phyloP scores from a whole-genome alignment of 257 asterid genomes.

The Scutellaria baicalensis region DNA sequence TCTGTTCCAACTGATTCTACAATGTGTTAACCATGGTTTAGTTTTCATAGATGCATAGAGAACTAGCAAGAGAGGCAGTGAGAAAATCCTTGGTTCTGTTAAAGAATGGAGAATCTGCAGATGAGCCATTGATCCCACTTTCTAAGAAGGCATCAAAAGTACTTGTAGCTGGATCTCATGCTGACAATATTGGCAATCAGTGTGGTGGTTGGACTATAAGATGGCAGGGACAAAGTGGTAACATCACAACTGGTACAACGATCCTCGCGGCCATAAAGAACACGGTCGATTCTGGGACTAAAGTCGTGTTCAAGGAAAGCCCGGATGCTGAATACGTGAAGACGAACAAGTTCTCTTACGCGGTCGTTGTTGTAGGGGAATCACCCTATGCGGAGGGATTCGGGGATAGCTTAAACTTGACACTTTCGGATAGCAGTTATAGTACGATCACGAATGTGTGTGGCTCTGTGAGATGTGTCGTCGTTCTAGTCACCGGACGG shows the following conservation, averaged over 20 bases:
- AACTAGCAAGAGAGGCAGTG: conserved; percentile 43
- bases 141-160: conserved; percentile 28
- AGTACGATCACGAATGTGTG: conserved; percentile 17
- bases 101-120: conserved; percentile 29
- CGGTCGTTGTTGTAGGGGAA: conserved; percentile 34
- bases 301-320: conserved; percentile 14
- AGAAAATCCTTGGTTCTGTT: conserved; percentile 41
- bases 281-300: conserved; percentile 10
- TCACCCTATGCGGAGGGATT: conserved; percentile 30
- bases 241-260: conserved; percentile 33
- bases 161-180: conserved; percentile 39
- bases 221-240: conserved; percentile 38
- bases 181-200: conserved; percentile 36
- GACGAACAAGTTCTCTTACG: conserved; percentile 23
- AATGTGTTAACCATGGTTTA: neutral
- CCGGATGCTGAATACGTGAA: conserved; percentile 16
- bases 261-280: conserved; percentile 19
- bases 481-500: conserved; percentile 32
- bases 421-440: conserved; percentile 14
- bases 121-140: conserved; percentile 33
- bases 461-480: conserved; percentile 21
- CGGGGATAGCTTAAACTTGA: conserved; percentile 34
- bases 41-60: conserved; percentile 22
- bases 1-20: too few species aligned
- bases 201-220: conserved; percentile 52